Evolutionary conservation across 202 grass and related monocot genomes (phyloP), one percentile per base, ranked within the genome.

Genomic region (Schoenoplectus triqueter): DNA sequence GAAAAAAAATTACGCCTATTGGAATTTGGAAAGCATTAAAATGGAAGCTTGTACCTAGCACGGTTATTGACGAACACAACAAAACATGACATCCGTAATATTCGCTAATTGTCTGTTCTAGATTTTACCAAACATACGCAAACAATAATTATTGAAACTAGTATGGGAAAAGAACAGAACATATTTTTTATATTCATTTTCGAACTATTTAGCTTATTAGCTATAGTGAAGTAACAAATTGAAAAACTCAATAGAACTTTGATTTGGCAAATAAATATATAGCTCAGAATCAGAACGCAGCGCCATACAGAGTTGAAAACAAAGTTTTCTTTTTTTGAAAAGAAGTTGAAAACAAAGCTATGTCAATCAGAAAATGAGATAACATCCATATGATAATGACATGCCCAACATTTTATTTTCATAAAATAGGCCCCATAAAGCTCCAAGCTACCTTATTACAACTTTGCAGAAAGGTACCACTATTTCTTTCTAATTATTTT

Each of bases 361-460:
- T 78, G 22, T 44, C 81, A 22, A 69, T 83, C 22, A 54, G 81
- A 83, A 83, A 83, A 55, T 83, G 81, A 83, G 14, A 49, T 21
- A 14, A 83, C 81, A 83, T 69, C 80, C 80, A 82, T 10, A 66
- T 67, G 80, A 82, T 79, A 79, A 61, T 79, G 55, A 79, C 40
- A 60, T 79, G 14, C 15, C 1, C 39, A 79, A 45, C 31, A 61
- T 42, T 17, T 62, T 45, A 17, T 15, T 79, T 76, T 55, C 56
- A 45, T 42, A 79, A 61, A 61, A 79, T 61, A 79, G 75, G 75
- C 75, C 75, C 75, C 75, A 79, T 79, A 44, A 59, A 44, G 51
- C 54, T 79, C 55, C 75, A 79, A 79, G 14, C 54, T 17, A 79
- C 60, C 55, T 61, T 79, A 6, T 4, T 79, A 61, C 75, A 60